A percentile compares a stretch with the other conserved stretches of the same genome.
These are phyloP conservation scores for Neoconidiobolus thromboides DNA, from an alignment of 371 early-diverging fungal genomes.

Conservation along the genomic window DNA sequence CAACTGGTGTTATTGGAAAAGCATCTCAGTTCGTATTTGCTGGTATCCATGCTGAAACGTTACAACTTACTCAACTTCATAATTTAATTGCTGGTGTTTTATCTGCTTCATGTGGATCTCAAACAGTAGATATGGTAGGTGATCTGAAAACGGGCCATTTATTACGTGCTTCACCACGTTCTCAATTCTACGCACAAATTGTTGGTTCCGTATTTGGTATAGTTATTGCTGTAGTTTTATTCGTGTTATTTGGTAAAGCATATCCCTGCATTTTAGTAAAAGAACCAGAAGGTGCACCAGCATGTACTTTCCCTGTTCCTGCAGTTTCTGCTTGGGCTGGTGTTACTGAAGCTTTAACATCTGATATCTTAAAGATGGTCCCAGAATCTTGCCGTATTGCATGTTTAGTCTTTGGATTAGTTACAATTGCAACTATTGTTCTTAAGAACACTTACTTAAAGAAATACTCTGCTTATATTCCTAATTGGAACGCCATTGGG, in stretches of 20 bases:
- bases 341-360: constrained; percentile 32
- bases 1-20: constrained; percentile 35
- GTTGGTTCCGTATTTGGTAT: constrained; percentile 38
- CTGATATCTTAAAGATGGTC: constrained; percentile 11
- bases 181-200: constrained; percentile 39
- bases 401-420: constrained; percentile 20
- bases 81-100: constrained; percentile 41
- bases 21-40: constrained; percentile 38
- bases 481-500: constrained; percentile 45
- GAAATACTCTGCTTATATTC: constrained; percentile 26
- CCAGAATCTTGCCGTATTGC: constrained; percentile 14
- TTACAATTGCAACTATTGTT: constrained; percentile 24
- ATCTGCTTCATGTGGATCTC: constrained; percentile 31
- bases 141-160: constrained; percentile 44
- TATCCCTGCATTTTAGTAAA: constrained; percentile 9
- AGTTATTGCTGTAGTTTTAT: constrained; percentile 28
- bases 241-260: constrained; percentile 10
- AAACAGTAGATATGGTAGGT: constrained; percentile 42
- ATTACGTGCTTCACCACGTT: constrained; percentile 32
- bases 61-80: constrained; percentile 20
- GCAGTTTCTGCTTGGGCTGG: constrained; percentile 43
- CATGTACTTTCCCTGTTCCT: constrained; percentile 31
- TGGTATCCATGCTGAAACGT: constrained; percentile 21
- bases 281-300: constrained; percentile 6
- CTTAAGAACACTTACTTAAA: constrained; percentile 27